A percentile compares a stretch with the other conserved stretches of the same genome.
Evolutionary conservation across 805 yeast genomes (phyloP).

Genomic region (Cyberlindnera subsufficiens): DNA sequence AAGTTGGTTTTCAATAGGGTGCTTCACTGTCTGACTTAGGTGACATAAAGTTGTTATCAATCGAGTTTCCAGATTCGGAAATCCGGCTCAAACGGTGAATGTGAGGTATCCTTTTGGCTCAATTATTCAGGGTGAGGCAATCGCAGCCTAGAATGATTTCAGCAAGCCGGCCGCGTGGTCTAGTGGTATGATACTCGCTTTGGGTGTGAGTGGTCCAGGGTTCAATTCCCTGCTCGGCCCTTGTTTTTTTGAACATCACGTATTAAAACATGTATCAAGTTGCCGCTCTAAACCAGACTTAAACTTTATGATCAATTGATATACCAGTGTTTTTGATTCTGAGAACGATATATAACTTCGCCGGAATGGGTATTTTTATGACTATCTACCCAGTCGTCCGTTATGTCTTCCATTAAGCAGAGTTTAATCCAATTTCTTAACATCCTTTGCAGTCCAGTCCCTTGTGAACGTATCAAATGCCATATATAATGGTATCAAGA

Average conservation of each 20-base stretch:
- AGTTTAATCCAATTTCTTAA: background rate
- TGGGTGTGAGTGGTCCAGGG: slow-evolving; percentile 15
- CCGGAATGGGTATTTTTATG: background rate
- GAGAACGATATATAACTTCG: background rate
- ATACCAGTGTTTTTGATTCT: background rate
- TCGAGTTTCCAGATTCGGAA: too few relatives aligned
- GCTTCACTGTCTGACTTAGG: too few relatives aligned
- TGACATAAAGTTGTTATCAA: too few relatives aligned
- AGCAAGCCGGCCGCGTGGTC: slow-evolving; percentile 4
- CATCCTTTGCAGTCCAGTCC: slow-evolving; percentile 8
- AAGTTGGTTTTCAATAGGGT: too few relatives aligned
- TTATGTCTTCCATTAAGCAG: background rate
- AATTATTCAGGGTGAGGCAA: too few relatives aligned
- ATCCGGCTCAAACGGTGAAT: too few relatives aligned
- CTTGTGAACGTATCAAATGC: slow-evolving; percentile 21
- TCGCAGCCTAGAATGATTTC: background rate
- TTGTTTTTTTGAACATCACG: background rate
- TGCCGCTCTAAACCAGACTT: background rate
- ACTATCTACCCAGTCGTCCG: background rate
- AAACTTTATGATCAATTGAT: too few relatives aligned
- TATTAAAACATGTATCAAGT: too few relatives aligned
- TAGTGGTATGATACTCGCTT: slow-evolving; percentile 7
- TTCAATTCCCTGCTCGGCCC: slow-evolving; percentile 15
- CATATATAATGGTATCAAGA: slow-evolving; percentile 57
- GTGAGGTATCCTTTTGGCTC: too few relatives aligned